These are phyloP conservation scores for Pascua sp. DNA, from an alignment of 1,284 basidiomycete genomes.

Conservation along the genomic window DNA sequence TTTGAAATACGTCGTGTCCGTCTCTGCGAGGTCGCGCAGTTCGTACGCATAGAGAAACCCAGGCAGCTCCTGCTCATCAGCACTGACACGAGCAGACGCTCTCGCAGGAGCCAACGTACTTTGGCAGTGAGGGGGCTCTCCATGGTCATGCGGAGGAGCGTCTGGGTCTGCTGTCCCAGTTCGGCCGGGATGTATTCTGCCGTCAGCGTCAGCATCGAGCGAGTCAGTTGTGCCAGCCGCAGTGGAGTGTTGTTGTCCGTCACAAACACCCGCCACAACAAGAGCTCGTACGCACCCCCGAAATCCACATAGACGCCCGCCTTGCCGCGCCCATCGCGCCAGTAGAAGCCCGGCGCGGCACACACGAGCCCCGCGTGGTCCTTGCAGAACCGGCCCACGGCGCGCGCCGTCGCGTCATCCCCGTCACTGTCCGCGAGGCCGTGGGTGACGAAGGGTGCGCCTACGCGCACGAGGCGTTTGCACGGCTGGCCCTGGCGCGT, in stretches of 20 bases:
- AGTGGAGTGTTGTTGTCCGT: no score
- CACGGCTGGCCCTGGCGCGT: constrained; percentile 44
- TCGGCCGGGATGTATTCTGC: constrained; percentile 40
- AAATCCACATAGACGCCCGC: constrained; percentile 41
- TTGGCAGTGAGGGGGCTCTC: constrained; percentile 42
- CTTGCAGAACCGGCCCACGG: constrained; percentile 42
- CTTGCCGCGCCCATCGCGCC: constrained; percentile 21
- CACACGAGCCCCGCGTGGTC: constrained; percentile 48
- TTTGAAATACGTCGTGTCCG: constrained; percentile 39
- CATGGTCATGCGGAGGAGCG: constrained; percentile 47
- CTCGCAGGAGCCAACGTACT: no score
- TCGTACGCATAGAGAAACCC: constrained; percentile 50
- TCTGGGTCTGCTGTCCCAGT: constrained; percentile 46
- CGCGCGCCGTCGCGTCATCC: constrained; percentile 18
- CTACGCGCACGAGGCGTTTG: constrained; percentile 38
- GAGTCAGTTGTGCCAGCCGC: no score
- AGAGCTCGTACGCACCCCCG: no score
- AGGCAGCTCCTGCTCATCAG: constrained; percentile 31
- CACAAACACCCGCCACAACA: no score
- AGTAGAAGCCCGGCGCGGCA: constrained; percentile 43
- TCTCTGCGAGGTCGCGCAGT: constrained; percentile 36
- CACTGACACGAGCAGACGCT: no score
- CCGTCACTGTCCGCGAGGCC: constrained; percentile 7
- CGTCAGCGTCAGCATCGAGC: not conserved
- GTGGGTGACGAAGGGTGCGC: constrained; percentile 31